Evolutionary conservation across 179 eudicot genomes (phyloP), one percentile per base, ranked within the genome.

Genomic region (Beta lomatogona): DNA sequence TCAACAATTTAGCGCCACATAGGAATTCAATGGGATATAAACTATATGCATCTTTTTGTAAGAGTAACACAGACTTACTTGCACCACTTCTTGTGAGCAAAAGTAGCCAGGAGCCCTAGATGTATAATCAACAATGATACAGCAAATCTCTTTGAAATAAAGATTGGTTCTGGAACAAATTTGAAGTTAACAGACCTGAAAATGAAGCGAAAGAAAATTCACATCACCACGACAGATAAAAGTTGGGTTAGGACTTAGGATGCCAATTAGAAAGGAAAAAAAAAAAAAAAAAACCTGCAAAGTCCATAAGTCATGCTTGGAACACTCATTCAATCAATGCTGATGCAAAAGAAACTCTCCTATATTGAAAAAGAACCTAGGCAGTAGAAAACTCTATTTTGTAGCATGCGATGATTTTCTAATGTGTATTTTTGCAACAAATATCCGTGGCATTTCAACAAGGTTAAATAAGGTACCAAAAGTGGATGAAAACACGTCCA

Each of bases 161-260:
- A 95, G 67, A 92, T 76, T 48, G 83, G 91, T 78, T 94, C 99
- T 19, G 99, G 97, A 68, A 95, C 91, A 90, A 95, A 95, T 80
- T 95, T 95, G 92, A 95, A 95, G 91, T 95, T 95, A 71, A 95
- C 98, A 81, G 99, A 95, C 99, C 99, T 95, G 92, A 77, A 82
- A 73, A 78, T 64, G 66, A 83, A 64, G 55, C 76, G 67, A 41
- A 14, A 60, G 57, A 28, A 61, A 72, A 72, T 3, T 9, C 21
- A 19, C 36, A 63, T 53, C 46, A 64, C 57, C 57, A n/a, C 21
- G 22, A 45, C 1, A 36, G 41, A 36, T 36, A 36, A 36, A 36
- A 36, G 3, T 14, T 41, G 48, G 4, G 9, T 68, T 11, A 36
- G 28, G 18, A 11, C 41, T 36, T 36, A 36, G 46, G 48, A 11